Conservation (phyloP, 2,329 filamentous ascomycete genomes). For the Arachnomyces sp. region DNA sequence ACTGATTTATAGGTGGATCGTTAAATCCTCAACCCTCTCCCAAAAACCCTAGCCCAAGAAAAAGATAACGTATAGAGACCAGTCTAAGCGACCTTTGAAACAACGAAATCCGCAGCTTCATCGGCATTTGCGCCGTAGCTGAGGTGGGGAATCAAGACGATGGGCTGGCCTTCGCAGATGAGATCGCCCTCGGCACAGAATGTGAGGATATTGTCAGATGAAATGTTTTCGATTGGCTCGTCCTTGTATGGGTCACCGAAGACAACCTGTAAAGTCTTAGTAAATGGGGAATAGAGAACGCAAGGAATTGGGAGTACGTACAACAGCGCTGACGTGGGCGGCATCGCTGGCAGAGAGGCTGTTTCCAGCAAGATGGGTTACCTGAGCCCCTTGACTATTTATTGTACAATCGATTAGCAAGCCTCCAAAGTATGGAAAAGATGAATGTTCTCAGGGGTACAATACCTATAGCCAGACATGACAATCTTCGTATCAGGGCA, state of each 20-base stretch:
- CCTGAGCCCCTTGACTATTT: not conserved
- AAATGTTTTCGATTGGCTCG: constrained; percentile 32
- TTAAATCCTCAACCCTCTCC: no score
- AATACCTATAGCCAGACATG: constrained; percentile 42
- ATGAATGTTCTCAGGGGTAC: constrained; percentile 6
- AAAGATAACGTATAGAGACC: no score
- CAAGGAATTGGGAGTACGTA: no score
- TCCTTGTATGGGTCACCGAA: constrained; percentile 41
- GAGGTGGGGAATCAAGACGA: constrained; percentile 35
- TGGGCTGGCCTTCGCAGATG: constrained; percentile 40
- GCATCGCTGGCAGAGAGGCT: no score
- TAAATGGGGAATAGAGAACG: no score
- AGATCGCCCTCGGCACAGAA: constrained; percentile 44
- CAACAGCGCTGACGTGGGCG: no score
- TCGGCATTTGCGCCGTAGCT: constrained; percentile 30
- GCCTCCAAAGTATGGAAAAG: not conserved
- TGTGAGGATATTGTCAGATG: constrained; percentile 36
- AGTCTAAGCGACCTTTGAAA: constrained; percentile 2
- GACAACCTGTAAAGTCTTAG: constrained; percentile 18
- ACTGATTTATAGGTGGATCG: no score
- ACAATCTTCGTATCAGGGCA: constrained; percentile 42
- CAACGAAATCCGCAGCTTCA: constrained; percentile 31
- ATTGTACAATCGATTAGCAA: not conserved
- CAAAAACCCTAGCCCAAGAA: no score
- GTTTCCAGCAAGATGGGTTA: constrained; percentile 1